These are phyloP conservation scores for Ascoidea tarda DNA, from an alignment of 805 yeast species.

Conservation along the genomic window DNA sequence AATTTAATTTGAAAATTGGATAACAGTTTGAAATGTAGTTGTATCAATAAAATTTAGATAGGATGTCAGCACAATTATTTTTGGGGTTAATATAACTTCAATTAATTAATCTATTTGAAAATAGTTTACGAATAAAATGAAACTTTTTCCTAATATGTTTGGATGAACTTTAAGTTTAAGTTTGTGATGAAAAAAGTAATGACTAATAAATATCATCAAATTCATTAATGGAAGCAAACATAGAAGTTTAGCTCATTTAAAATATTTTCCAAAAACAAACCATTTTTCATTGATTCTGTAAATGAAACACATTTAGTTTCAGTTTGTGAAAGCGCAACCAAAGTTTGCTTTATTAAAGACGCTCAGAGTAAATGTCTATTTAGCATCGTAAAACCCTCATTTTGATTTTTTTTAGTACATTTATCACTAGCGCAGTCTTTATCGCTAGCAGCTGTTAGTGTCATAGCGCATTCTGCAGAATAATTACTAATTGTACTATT, in stretches of 20 bases:
- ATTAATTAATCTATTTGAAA: background rate
- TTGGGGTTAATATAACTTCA: background rate
- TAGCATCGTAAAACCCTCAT: background rate
- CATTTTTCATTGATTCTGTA: background rate
- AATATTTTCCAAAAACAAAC: background rate
- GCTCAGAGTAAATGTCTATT: background rate
- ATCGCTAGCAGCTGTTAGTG: background rate
- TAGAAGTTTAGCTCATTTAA: background rate
- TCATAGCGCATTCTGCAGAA: background rate
- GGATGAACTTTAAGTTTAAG: background rate
- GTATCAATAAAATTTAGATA: background rate
- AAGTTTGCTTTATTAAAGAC: background rate
- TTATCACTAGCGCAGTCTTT: background rate
- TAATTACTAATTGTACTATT: no score
- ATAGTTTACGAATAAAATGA: background rate
- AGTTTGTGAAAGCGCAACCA: background rate
- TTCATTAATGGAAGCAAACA: background rate
- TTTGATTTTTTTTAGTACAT: background rate
- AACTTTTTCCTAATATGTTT: background rate
- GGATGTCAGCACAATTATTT: background rate
- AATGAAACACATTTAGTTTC: background rate
- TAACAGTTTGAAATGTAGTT: background rate
- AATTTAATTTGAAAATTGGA: no score
- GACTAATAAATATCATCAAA: background rate
- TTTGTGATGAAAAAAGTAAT: background rate